A percentile compares a stretch with the other conserved stretches of the same genome.
These are phyloP conservation scores for Magnolia changhungtana DNA, from an alignment of 164 flowering plant species.

Conservation along the genomic window DNA sequence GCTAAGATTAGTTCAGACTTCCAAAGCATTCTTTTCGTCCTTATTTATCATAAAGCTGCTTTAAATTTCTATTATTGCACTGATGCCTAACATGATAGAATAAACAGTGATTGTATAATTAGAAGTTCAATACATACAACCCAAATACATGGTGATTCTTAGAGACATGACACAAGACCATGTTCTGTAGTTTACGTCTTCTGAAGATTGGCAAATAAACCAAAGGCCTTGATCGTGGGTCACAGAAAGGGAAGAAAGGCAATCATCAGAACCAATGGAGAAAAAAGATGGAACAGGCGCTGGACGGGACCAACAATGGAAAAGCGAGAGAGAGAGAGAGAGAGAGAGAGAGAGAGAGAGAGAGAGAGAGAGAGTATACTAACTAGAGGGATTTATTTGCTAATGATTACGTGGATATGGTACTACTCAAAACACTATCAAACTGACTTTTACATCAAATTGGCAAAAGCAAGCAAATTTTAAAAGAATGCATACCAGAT, in stretches of 20 bases:
- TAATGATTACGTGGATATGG: neutral
- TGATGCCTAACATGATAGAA: neutral
- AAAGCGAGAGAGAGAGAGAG: too few relatives aligned
- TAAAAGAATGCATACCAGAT: slow-evolving; percentile 41
- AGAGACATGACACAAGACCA: neutral
- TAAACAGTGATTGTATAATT: neutral
- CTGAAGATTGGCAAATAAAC: neutral
- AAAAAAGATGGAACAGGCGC: neutral
- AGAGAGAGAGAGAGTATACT: too few relatives aligned
- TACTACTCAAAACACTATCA: neutral
- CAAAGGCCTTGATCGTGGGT: neutral
- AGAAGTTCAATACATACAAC: neutral
- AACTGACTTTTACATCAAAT: neutral
- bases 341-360: too few relatives aligned
- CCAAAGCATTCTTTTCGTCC: neutral
- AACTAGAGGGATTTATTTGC: neutral
- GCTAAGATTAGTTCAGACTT: neutral
- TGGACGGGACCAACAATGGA: neutral
- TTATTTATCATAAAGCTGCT: neutral
- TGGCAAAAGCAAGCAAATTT: neutral
- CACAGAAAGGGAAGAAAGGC: neutral
- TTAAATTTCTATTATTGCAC: too few relatives aligned
- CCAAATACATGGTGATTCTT: neutral
- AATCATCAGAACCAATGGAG: neutral
- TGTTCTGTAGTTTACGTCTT: neutral